Percentiles rank a stretch among this genome's conserved stretches.
Evolutionary conservation across 768 basidiomycete genomes (phyloP).

Genomic region (Pulveroboletus ravenelii): DNA sequence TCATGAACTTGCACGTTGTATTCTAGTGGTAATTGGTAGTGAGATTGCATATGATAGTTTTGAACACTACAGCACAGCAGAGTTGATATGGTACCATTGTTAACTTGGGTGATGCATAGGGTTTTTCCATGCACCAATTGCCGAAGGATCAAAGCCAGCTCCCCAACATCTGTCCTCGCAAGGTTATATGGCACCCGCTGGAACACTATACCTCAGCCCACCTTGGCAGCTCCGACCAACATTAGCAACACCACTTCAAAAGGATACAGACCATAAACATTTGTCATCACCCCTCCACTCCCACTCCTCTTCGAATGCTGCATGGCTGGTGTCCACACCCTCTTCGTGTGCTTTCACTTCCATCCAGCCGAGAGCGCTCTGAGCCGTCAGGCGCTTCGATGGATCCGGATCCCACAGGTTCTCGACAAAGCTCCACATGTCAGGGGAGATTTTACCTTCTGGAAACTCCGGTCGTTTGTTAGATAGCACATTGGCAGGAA

Average conservation of each 20-base stretch:
- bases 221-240: no score
- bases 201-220: background rate
- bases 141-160: background rate
- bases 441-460: constrained; percentile 8
- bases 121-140: no score
- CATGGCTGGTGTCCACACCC: constrained; percentile 1
- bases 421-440: constrained; percentile 30
- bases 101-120: no score
- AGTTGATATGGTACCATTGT: no score
- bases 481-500: background rate
- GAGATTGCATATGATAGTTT: background rate
- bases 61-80: background rate
- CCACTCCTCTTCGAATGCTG: constrained; percentile 19
- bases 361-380: constrained; percentile 24
- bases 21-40: background rate
- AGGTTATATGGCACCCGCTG: background rate
- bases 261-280: constrained; percentile 11
- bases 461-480: constrained; percentile 15
- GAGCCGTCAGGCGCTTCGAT: constrained; percentile 22
- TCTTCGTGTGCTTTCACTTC: constrained; percentile 9
- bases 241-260: background rate
- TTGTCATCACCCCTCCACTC: constrained; percentile 6
- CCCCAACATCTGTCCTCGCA: background rate
- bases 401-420: constrained; percentile 23
- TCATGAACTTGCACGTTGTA: background rate